These are phyloP conservation scores for Lachnellula hyalina DNA, from an alignment of 2,329 filamentous ascomycete genomes.

Conservation along the genomic window DNA sequence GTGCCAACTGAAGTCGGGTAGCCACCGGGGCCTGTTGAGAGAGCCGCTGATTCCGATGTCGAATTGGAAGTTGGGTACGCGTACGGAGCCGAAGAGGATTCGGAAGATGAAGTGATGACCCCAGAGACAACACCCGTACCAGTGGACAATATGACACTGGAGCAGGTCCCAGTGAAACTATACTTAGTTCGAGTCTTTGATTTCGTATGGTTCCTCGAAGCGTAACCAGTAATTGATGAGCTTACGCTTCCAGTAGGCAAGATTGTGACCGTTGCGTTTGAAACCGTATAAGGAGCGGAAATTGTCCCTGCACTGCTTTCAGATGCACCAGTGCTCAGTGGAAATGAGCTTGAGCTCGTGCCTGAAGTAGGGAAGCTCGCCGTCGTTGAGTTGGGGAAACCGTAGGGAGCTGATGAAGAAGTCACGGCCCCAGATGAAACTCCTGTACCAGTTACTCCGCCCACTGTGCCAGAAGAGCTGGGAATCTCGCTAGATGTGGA, in stretches of 20 bases:
- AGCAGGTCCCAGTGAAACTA: not conserved
- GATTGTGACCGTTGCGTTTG: not conserved
- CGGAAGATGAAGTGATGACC: not conserved
- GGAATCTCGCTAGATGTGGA: not conserved
- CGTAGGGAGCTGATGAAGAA: not conserved
- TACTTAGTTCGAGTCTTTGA: not conserved
- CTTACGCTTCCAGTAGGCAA: too few species aligned
- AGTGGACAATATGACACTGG: not conserved
- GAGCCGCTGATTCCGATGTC: not conserved
- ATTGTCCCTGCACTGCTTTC: too few species aligned
- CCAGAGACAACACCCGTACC: not conserved
- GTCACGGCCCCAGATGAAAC: not conserved
- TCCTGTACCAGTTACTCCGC: not conserved
- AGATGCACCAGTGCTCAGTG: too few species aligned
- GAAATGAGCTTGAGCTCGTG: too few species aligned
- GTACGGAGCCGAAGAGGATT: constrained; percentile 7
- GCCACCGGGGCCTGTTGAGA: not conserved
- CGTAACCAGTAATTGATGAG: not conserved
- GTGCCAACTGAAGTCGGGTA: not conserved
- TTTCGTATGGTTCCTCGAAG: not conserved
- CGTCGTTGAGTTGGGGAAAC: not conserved
- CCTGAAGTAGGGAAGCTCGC: not conserved
- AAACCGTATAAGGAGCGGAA: not conserved
- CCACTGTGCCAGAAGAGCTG: not conserved
- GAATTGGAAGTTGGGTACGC: constrained; percentile 2